Conservation (phyloP, 164 flowering plant species). For the Echeveria elegans region DNA sequence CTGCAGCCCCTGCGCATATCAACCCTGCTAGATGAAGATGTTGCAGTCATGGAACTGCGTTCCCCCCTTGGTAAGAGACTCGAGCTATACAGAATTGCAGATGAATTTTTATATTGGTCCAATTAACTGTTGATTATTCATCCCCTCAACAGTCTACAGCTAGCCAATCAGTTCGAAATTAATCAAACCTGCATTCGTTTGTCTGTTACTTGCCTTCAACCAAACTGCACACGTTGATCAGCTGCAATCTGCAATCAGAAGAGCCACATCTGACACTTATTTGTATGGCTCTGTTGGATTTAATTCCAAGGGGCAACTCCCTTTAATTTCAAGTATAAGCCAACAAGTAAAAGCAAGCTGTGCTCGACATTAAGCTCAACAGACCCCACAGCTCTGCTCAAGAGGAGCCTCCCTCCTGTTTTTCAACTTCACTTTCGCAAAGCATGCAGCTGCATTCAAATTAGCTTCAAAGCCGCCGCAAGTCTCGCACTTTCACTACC, state of each 20-base stretch:
- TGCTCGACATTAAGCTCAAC: not conserved
- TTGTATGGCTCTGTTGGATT: not conserved
- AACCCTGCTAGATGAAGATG: conserved; percentile 7
- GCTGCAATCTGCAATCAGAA: not conserved
- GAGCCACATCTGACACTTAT: not conserved
- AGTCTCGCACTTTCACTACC: not conserved
- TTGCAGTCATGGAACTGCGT: conserved; percentile 11
- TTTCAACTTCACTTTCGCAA: not conserved
- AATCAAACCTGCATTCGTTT: not conserved
- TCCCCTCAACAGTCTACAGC: not conserved
- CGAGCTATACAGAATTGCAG: conserved; percentile 11
- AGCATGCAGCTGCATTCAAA: not conserved
- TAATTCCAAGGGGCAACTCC: not conserved
- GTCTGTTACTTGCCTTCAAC: not conserved
- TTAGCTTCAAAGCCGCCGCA: not conserved
- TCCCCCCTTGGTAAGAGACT: conserved; percentile 9
- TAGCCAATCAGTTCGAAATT: not conserved
- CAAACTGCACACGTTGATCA: not conserved
- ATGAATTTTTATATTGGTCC: conserved; percentile 5
- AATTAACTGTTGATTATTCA: not conserved
- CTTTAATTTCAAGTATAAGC: not conserved
- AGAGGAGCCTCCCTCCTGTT: not conserved
- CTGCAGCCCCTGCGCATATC: conserved; percentile 3
- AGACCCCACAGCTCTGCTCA: not conserved
- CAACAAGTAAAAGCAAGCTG: no score